Evolutionary conservation across 208 protist species (phyloP), one percentile per base, ranked within the genome.

Genomic region (Naegleria lovaniensis): DNA sequence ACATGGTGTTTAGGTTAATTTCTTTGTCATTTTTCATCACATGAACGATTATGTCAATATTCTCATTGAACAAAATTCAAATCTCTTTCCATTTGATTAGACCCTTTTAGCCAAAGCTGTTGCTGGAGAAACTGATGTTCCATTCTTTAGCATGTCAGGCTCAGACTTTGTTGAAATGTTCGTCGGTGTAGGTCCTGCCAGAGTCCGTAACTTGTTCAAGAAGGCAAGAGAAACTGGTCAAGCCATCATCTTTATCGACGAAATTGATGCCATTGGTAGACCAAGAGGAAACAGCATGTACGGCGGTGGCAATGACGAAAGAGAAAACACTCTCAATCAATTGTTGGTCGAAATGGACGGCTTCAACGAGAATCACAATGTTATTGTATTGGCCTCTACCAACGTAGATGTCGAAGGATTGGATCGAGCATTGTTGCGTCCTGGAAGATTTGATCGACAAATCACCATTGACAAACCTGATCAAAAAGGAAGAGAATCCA

Each of bases 281-380:
- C 90, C 36, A 48, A 92, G 92, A 59, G 94, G 94, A 67, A 95
- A 94, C 29, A 94, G 92, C 91, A 96, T 94, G 36, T 93, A 94
- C 41, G 94, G 95, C 22, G 93, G 95, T 41, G 92, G 92, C n/a
- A 96, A 98, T 88, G 95, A 96, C 89, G 97, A 98, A 92, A 93
- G 96, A 58, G 97, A 99, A 91, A 97, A 97, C 88, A 99, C 98
- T 15, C 94, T 99, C 39, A 99, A 99, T 94, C 98, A 99, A 91
- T 96, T 99, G 59, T 94, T 99, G 13, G 97, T 98, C 9, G 98
- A 99, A 94, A 97, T 99, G 95, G 98, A 99, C 94, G 98, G 98
- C 52, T 99, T 99, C 92, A 96, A 96, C 91, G 93, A 96, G 58
- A 93, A 95, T n/a, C 93, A 93, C 0, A 96, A 96, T 59, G 97